These are phyloP conservation scores for Penicillium nucicola DNA, from an alignment of 495 filamentous ascomycete species.

Conservation along the genomic window DNA sequence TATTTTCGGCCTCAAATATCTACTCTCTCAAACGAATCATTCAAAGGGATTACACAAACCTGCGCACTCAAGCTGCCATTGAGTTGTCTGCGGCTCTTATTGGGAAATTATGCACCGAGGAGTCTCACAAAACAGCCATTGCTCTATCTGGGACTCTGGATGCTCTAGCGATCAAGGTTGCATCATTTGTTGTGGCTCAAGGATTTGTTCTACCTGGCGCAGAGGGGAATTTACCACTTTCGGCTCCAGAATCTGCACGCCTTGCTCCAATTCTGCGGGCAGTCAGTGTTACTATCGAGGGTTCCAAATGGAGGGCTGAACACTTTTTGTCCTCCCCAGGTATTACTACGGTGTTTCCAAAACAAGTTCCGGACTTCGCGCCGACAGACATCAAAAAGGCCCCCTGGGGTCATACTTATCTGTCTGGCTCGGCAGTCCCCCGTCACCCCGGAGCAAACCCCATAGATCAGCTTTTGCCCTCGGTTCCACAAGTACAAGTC, in stretches of 20 bases:
- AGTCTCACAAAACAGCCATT: slow-evolving; percentile 64
- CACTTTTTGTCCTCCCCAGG: slow-evolving; percentile 75
- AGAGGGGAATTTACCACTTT: slow-evolving; percentile 38
- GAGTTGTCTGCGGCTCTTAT: slow-evolving; percentile 66
- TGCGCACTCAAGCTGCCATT: slow-evolving; percentile 61
- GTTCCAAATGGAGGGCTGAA: slow-evolving; percentile 73
- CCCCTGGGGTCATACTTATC: slow-evolving; percentile 45
- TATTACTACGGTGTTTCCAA: slow-evolving; percentile 69
- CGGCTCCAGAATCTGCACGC: slow-evolving; percentile 56
- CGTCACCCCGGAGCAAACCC: slow-evolving; percentile 45
- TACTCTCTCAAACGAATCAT: slow-evolving; percentile 62
- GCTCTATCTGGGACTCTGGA: slow-evolving; percentile 74
- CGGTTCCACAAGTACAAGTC: slow-evolving; percentile 31
- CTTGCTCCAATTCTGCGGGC: slow-evolving; percentile 76
- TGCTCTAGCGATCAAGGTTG: slow-evolving; percentile 71
- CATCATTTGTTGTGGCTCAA: slow-evolving; percentile 65
- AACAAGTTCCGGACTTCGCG: slow-evolving; percentile 39
- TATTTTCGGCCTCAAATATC: slow-evolving; percentile 62
- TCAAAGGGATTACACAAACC: slow-evolving; percentile 48
- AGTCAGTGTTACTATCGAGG: slow-evolving; percentile 71
- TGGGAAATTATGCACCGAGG: slow-evolving; percentile 62
- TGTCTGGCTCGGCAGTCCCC: slow-evolving; percentile 43
- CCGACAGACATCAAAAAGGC: slow-evolving; percentile 43
- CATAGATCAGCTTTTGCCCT: slow-evolving; percentile 60
- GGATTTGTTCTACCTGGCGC: slow-evolving; percentile 61